Percentiles rank a stretch among this genome's conserved stretches.
Conservation (phyloP, 164 flowering plant species). For the Vitis rupestris region DNA sequence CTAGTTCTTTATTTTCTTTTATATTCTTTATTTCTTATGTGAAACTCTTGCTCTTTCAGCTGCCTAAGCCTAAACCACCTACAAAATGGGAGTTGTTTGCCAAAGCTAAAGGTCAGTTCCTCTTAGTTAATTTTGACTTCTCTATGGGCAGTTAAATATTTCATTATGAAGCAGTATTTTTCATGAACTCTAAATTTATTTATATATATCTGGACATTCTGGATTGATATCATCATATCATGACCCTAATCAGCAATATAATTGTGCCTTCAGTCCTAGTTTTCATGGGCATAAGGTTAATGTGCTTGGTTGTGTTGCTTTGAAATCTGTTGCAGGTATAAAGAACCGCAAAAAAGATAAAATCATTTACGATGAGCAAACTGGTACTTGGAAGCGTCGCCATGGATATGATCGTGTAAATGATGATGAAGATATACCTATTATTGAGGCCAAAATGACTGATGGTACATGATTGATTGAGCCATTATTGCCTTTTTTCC, state of each 20-base stretch:
- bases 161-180: not conserved
- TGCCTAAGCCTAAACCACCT: conserved; percentile 86
- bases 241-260: too few species aligned
- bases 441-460: conserved; percentile 62
- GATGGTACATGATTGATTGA: conserved; percentile 31
- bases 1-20: too few species aligned
- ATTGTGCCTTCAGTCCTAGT: too few species aligned
- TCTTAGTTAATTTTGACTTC: not conserved
- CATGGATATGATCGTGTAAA: conserved; percentile 93
- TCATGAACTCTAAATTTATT: too few species aligned
- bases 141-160: not conserved
- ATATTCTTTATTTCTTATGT: too few species aligned
- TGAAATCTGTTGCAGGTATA: conserved; percentile 53
- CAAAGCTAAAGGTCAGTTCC: conserved; percentile 61
- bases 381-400: conserved; percentile 81
- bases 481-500: not conserved
- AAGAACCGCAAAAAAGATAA: conserved; percentile 82
- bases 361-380: conserved; percentile 55
- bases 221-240: too few species aligned
- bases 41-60: conserved; percentile 36
- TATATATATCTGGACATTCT: too few species aligned
- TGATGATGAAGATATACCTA: conserved; percentile 69
- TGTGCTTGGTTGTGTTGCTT: not conserved
- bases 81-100: conserved; percentile 94
- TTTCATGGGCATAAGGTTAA: not conserved